phyloP scores from a whole-genome alignment of 305 asterid genomes.

The Fraxinus xanthoxyloides region DNA sequence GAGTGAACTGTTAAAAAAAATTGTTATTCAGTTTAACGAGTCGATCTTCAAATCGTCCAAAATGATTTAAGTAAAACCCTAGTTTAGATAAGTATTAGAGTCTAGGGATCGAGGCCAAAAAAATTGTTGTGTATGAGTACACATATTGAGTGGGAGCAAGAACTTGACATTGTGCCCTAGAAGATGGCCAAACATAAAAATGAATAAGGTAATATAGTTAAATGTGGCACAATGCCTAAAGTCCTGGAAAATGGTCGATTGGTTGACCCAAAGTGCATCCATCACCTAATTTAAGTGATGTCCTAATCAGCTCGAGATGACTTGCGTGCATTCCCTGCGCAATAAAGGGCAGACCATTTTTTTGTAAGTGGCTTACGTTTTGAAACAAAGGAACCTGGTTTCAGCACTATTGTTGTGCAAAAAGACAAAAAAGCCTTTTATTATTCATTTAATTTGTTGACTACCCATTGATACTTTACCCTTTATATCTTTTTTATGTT shows the following conservation, averaged over 20 bases:
- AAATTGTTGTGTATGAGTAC: too few species aligned
- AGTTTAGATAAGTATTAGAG: background rate
- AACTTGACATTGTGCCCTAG: background rate
- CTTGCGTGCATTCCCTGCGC: slow-evolving; percentile 35
- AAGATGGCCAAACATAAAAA: background rate
- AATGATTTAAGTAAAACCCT: background rate
- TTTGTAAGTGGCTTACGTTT: slow-evolving; percentile 15
- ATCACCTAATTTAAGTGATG: slow-evolving; percentile 31
- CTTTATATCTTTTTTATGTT: background rate
- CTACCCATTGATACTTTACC: background rate
- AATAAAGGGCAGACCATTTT: slow-evolving; percentile 3
- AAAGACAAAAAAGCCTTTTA: background rate
- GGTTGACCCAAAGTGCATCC: slow-evolving; percentile 32
- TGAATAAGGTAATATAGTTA: background rate
- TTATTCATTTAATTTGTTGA: background rate
- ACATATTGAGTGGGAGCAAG: background rate
- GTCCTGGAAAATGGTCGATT: slow-evolving; percentile 26
- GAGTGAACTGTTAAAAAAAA: too few species aligned
- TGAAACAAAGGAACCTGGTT: background rate
- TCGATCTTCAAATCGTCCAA: background rate
- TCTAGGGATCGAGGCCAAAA: background rate
- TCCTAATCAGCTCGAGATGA: slow-evolving; percentile 50
- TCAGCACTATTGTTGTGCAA: background rate
- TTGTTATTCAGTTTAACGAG: background rate
- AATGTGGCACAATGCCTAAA: slow-evolving; percentile 27